Conservation (phyloP, 108 stramenopile genomes). For the Skeletonema potamos region DNA sequence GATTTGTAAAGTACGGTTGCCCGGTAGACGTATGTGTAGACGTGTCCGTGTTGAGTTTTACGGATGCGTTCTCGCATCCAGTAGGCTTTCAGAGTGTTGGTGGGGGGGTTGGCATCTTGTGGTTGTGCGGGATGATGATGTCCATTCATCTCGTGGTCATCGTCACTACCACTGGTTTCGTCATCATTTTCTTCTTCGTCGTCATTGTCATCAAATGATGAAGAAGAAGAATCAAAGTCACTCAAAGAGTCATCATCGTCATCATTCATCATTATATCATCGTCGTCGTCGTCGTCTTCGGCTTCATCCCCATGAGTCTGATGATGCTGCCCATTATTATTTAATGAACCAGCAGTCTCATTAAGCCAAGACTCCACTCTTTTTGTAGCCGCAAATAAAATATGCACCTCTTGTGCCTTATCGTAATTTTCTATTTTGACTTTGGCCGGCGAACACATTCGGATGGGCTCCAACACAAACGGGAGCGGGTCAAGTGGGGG, state of each 20-base stretch:
- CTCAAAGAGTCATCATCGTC: neutral
- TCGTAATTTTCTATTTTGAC: neutral
- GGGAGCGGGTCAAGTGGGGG: slow-evolving; percentile 6
- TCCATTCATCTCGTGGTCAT: neutral
- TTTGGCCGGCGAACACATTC: neutral
- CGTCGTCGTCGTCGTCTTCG: neutral
- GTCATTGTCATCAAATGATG: neutral
- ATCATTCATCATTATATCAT: neutral
- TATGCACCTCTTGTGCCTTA: neutral
- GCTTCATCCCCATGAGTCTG: neutral
- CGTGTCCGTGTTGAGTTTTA: slow-evolving; percentile 19
- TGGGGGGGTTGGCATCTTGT: neutral
- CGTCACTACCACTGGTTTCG: no score
- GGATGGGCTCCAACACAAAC: neutral
- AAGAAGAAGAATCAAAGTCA: neutral
- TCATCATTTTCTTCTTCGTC: neutral
- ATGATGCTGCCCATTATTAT: neutral
- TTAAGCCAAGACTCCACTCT: neutral
- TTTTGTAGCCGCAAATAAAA: neutral
- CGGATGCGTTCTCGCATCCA: neutral
- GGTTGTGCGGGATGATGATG: neutral
- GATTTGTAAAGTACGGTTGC: slow-evolving; percentile 26
- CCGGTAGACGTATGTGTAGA: slow-evolving; percentile 11
- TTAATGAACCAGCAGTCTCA: no score
- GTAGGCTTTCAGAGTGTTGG: neutral